Evolutionary conservation across 805 yeast genomes (phyloP), one percentile per base, ranked within the genome.

Genomic region (Candida sakaeoensis): DNA sequence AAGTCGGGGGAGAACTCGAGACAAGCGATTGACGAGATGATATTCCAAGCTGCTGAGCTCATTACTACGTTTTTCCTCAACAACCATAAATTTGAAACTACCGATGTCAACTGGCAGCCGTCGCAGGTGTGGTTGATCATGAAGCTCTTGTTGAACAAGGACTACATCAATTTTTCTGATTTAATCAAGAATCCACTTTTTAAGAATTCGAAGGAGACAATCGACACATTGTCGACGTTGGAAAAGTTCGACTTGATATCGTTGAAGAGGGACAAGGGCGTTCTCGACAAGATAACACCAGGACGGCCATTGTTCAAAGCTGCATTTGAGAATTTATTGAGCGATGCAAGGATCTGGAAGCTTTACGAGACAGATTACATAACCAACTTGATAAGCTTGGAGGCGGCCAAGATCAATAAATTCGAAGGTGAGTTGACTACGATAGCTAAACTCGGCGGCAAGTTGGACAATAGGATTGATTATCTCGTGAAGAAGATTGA

Each of bases 61-160:
- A 77, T 91, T 14, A 79, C 91, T 2, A 95, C 91, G 40, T 80
- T 85, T 52, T 89, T 82, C 59, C 69, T 77, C 36, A 58, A 58
- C 24, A 58, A 57, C 18, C 47, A 50, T 8, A 41, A 42, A n/a
- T 39, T 48, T 18, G 46, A 51, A 16, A 48, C 48, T 17, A 42
- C 18, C 23, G 69, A 56, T 6, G 74, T 65, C 25, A 77, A 77
- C 10, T 79, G 90, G 71, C 74, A 76, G 18, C 65, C 82, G 10
- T 85, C 95, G 1, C 96, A 91, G 55, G 93, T 88, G 0, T 93
- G 99, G 98, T 77, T 72, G 16, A 54, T 93, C 16, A 79, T 91
- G 51, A 83, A 82, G 50, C 44, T 73, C 27, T 68, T 93, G 27
- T 75, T 88, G 1, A 57, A 63, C 8, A 51, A 63, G 0, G 78